Percentiles rank a stretch among this genome's conserved stretches.
Conservation (phyloP, 1,284 basidiomycete genomes). For the Vanrija sp. region DNA sequence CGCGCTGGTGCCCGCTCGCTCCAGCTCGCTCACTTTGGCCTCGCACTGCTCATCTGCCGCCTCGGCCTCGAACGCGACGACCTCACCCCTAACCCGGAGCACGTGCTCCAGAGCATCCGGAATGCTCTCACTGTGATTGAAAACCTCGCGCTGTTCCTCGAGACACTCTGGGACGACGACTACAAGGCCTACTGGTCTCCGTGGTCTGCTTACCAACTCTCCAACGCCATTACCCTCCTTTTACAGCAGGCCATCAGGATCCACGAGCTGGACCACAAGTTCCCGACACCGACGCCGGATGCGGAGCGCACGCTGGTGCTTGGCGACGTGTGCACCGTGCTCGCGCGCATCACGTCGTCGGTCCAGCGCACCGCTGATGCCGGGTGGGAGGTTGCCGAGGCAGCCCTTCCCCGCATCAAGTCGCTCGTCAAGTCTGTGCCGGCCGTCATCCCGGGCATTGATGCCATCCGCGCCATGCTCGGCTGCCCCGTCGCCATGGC, state of each 20-base stretch:
- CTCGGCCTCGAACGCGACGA: conserved; percentile 18
- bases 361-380: conserved; percentile 5
- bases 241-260: conserved; percentile 16
- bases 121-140: conserved; percentile 8
- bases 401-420: conserved; percentile 11
- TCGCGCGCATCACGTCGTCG: conserved; percentile 2
- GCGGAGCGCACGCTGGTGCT: background rate
- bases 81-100: conserved; percentile 1
- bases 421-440: conserved; percentile 12
- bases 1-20: conserved; percentile 3
- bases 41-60: conserved; percentile 16
- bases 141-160: conserved; percentile 6
- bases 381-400: conserved; percentile 14
- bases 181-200: conserved; percentile 9
- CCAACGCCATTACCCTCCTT: conserved; percentile 13
- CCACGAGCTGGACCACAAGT: background rate
- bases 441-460: conserved; percentile 11
- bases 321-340: conserved; percentile 3
- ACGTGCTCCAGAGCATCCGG: conserved; percentile 3
- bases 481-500: no score
- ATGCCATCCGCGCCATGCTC: conserved; percentile 1
- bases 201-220: conserved; percentile 14
- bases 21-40: conserved; percentile 13
- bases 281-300: background rate
- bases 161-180: conserved; percentile 6